These are phyloP conservation scores for Ophiosphaerella herpotricha DNA, from an alignment of 2,329 filamentous ascomycete species.

Conservation along the genomic window DNA sequence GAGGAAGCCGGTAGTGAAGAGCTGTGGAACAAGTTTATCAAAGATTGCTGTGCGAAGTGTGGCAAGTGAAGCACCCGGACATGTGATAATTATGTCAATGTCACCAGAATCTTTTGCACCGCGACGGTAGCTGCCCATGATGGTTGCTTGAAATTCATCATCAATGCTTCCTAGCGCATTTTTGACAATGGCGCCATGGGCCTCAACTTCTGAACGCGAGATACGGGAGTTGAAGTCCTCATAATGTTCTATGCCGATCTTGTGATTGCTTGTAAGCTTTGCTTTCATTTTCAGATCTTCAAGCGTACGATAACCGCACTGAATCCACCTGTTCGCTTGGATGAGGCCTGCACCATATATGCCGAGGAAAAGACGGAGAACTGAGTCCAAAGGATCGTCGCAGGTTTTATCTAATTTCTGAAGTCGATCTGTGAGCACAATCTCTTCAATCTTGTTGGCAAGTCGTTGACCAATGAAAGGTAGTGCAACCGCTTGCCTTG, in stretches of 20 bases:
- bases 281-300: slow-evolving; percentile 69
- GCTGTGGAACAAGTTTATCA: slow-evolving; percentile 63
- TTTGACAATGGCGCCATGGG: slow-evolving; percentile 69
- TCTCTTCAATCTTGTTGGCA: slow-evolving; percentile 87
- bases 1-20: slow-evolving; percentile 69
- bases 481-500: slow-evolving; percentile 69
- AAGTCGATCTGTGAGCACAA: slow-evolving; percentile 73
- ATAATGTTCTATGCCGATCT: slow-evolving; percentile 77
- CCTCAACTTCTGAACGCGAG: slow-evolving; percentile 73
- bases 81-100: slow-evolving; percentile 84
- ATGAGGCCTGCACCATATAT: slow-evolving; percentile 78
- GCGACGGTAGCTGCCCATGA: slow-evolving; percentile 84
- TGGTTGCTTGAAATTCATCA: slow-evolving; percentile 67
- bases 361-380: slow-evolving; percentile 71
- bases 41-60: slow-evolving; percentile 68
- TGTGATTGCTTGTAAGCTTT: slow-evolving; percentile 70
- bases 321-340: slow-evolving; percentile 76
- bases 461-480: slow-evolving; percentile 73
- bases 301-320: slow-evolving; percentile 73
- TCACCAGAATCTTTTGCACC: slow-evolving; percentile 77
- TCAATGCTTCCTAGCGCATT: slow-evolving; percentile 65
- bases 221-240: slow-evolving; percentile 80
- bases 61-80: slow-evolving; percentile 57
- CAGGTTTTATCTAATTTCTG: slow-evolving; percentile 72
- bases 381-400: slow-evolving; percentile 66